These are phyloP conservation scores for Fusarium vanettenii DNA, from an alignment of 2,329 filamentous ascomycete species.

Conservation along the genomic window DNA sequence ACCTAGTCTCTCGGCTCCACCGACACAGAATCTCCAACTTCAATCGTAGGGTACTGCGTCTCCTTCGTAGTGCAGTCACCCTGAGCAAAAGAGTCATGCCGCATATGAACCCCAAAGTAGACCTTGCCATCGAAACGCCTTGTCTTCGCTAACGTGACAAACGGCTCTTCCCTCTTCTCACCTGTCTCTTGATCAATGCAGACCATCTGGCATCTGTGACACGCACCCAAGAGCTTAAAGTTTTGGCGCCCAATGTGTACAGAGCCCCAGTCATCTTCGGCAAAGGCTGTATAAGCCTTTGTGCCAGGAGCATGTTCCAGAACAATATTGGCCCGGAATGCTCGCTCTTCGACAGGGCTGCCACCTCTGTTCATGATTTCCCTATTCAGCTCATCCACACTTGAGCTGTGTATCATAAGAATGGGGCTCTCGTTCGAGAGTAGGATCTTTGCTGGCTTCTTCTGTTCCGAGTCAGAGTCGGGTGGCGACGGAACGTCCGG, in stretches of 20 bases:
- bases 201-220: constrained; percentile 94
- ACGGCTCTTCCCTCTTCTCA: constrained; percentile 83
- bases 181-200: constrained; percentile 90
- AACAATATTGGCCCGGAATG: constrained; percentile 91
- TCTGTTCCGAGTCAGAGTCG: constrained; percentile 65
- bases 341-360: constrained; percentile 74
- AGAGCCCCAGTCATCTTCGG: constrained; percentile 81
- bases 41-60: constrained; percentile 54
- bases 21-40: constrained; percentile 60
- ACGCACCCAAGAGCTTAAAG: constrained; percentile 83
- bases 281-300: constrained; percentile 69
- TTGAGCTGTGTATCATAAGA: constrained; percentile 82
- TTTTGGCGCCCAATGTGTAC: constrained; percentile 73
- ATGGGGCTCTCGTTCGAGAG: constrained; percentile 96
- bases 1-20: constrained; percentile 27
- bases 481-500: constrained; percentile 65
- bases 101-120: constrained; percentile 88
- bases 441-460: constrained; percentile 67
- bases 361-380: constrained; percentile 73
- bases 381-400: constrained; percentile 81
- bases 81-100: constrained; percentile 51
- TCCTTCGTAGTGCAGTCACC: constrained; percentile 18
- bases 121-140: constrained; percentile 86
- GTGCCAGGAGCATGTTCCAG: constrained; percentile 59
- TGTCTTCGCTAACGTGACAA: constrained; percentile 88